phyloP scores from a whole-genome alignment of 2,329 filamentous ascomycete genomes.

The Trichoderma sp. region DNA sequence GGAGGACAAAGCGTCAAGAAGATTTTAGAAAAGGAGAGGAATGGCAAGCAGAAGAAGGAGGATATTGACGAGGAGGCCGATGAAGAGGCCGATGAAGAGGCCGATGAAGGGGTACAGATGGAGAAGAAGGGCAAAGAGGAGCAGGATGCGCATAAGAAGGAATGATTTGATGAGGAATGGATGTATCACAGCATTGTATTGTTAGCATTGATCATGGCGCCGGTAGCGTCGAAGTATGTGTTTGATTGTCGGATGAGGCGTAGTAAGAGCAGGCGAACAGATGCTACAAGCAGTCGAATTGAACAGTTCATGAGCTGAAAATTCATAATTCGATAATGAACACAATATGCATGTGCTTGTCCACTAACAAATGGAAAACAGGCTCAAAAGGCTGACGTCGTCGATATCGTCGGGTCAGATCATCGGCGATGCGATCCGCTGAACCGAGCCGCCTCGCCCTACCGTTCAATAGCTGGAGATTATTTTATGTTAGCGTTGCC shows the following conservation, averaged over 20 bases:
- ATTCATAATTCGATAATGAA: neutral
- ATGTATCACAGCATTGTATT: neutral
- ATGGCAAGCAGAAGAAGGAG: conserved; percentile 33
- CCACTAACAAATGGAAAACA: neutral
- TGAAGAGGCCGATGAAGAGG: conserved; percentile 33
- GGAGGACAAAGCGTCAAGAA: conserved; percentile 63
- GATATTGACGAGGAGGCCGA: conserved; percentile 38
- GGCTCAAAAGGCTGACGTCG: neutral
- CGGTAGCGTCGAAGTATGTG: neutral
- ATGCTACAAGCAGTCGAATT: neutral
- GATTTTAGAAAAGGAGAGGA: conserved; percentile 53
- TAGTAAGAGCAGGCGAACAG: neutral
- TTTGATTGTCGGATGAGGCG: neutral
- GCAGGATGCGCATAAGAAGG: neutral
- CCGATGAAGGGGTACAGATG: conserved; percentile 36
- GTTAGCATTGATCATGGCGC: neutral
- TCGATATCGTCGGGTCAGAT: neutral
- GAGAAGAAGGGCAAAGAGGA: conserved; percentile 34
- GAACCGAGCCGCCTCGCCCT: neutral
- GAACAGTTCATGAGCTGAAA: neutral
- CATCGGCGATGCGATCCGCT: conserved; percentile 28
- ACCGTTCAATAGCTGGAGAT: neutral
- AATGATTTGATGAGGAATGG: neutral
- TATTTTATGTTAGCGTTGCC: conserved; percentile 8
- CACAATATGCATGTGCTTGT: neutral